Percentiles rank a stretch among this genome's conserved stretches.
These are phyloP conservation scores for Fusarium hostae DNA, from an alignment of 2,329 filamentous ascomycete species.

Conservation along the genomic window DNA sequence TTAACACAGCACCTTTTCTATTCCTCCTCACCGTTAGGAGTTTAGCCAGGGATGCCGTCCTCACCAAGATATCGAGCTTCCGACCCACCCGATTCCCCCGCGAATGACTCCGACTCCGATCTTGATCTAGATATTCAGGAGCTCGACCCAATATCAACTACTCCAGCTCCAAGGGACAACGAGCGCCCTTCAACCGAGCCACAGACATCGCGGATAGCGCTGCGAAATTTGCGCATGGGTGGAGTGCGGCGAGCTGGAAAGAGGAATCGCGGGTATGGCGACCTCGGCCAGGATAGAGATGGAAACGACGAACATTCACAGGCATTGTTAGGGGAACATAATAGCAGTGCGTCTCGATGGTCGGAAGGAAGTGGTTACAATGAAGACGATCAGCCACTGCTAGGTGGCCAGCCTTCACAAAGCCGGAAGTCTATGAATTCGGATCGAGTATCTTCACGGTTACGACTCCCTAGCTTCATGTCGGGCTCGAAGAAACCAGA, in stretches of 20 bases:
- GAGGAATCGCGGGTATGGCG: slow-evolving; percentile 67
- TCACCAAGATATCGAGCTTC: slow-evolving; percentile 62
- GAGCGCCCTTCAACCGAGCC: slow-evolving; percentile 51
- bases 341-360: slow-evolving; percentile 64
- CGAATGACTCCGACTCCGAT: slow-evolving; percentile 77
- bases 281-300: slow-evolving; percentile 66
- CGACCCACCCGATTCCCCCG: slow-evolving; percentile 72
- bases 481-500: slow-evolving; percentile 53
- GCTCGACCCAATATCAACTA: slow-evolving; percentile 72
- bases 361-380: slow-evolving; percentile 71
- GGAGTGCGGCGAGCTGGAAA: slow-evolving; percentile 67
- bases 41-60: slow-evolving; percentile 65
- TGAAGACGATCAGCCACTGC: slow-evolving; percentile 78
- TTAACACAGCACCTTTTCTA: slow-evolving; percentile 29
- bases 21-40: slow-evolving; percentile 20
- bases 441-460: slow-evolving; percentile 55
- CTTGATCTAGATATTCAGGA: slow-evolving; percentile 84
- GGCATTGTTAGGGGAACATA: slow-evolving; percentile 72
- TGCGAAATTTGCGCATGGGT: slow-evolving; percentile 76
- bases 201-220: slow-evolving; percentile 71
- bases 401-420: slow-evolving; percentile 57
- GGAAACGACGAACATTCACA: slow-evolving; percentile 73
- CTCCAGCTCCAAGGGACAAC: slow-evolving; percentile 48
- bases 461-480: slow-evolving; percentile 77
- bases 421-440: slow-evolving; percentile 45